phyloP scores from a whole-genome alignment of 441 rosid genomes.

The Mallotus repandus region DNA sequence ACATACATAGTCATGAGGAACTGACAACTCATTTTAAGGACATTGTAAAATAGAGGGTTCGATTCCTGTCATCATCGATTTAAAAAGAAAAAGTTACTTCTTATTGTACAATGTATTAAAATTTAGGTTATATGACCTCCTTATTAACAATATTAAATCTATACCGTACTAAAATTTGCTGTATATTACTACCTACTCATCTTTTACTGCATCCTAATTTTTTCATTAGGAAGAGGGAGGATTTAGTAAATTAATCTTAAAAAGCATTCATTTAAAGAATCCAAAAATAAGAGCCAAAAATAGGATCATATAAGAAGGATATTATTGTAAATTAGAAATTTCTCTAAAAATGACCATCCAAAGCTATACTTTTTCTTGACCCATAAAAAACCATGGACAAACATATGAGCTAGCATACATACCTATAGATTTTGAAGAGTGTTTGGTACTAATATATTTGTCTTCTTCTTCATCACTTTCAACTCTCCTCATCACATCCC shows the following conservation, averaged over 20 bases:
- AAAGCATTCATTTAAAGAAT: neutral
- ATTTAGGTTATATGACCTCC: no score
- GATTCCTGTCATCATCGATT: no score
- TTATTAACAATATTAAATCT: no score
- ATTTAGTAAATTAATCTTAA: neutral
- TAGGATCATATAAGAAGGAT: neutral
- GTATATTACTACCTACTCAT: neutral
- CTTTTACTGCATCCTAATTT: neutral
- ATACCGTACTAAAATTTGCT: neutral
- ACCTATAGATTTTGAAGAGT: neutral
- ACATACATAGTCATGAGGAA: no score
- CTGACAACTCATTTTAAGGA: no score
- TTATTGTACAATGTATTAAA: no score
- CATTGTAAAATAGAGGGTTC: no score
- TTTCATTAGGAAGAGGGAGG: neutral
- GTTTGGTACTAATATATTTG: slow-evolving; percentile 1
- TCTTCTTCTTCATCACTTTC: slow-evolving; percentile 24
- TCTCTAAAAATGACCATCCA: neutral
- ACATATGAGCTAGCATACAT: no score
- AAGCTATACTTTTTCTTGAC: no score
- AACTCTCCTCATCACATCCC: slow-evolving; percentile 23
- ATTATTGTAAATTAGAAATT: neutral
- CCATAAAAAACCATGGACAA: no score
- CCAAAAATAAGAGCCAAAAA: slow-evolving; percentile 6
- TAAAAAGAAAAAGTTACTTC: no score